Conservation (phyloP, 2,329 filamentous ascomycete genomes). For the Tolypocladium sp. region DNA sequence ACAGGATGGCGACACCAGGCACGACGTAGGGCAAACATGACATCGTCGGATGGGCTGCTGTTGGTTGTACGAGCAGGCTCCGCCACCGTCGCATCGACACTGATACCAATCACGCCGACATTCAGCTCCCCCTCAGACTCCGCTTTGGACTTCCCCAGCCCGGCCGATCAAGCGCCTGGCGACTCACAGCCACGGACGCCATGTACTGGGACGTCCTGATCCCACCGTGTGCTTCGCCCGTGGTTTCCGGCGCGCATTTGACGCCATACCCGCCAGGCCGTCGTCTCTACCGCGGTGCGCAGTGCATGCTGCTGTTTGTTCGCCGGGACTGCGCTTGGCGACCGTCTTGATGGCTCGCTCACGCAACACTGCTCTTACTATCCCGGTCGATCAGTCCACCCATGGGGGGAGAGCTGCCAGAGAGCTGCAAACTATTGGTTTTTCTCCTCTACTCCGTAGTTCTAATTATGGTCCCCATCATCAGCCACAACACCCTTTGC, state of each 20-base stretch:
- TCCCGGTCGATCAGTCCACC: not conserved
- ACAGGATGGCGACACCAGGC: not conserved
- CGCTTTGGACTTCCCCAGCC: not conserved
- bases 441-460: not conserved
- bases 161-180: constrained; percentile 1
- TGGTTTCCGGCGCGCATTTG: constrained; percentile 1
- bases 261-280: constrained; percentile 8
- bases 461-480: constrained; percentile 1
- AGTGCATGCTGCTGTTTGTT: not conserved
- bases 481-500: not conserved
- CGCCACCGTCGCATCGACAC: constrained; percentile 10
- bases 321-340: not conserved
- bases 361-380: not conserved
- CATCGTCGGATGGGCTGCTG: constrained; percentile 1
- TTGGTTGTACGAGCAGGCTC: constrained; percentile 3
- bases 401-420: not conserved
- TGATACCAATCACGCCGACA: constrained; percentile 5
- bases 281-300: not conserved
- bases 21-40: not conserved
- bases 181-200: constrained; percentile 6
- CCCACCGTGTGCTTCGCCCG: not conserved
- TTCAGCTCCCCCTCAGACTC: constrained; percentile 1
- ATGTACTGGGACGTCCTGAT: constrained; percentile 1
- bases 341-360: not conserved
- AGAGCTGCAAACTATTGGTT: not conserved